Evolutionary conservation across 2,329 filamentous ascomycete genomes (phyloP), one percentile per base, ranked within the genome.

Genomic region (Penicillium sp.): DNA sequence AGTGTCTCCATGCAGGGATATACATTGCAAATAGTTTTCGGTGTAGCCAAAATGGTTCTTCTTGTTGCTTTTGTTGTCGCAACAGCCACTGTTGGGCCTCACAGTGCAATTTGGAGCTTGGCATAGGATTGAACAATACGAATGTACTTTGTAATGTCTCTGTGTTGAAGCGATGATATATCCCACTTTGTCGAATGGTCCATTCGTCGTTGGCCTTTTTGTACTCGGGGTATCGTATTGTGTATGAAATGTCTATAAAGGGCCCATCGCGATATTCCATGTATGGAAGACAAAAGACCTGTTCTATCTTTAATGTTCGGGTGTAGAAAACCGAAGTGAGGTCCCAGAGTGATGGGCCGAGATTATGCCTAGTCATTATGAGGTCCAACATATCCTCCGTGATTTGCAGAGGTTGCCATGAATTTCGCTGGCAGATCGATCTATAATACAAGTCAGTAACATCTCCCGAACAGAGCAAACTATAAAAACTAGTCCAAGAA

Each of bases 161-260:
- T 3, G 55, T 46, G 16, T 69, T 61, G 46, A 62, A 65, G 45
- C 62, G 65, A 18, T 72, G 69, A 47, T 68, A 71, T 18, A 72
- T 57, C 1, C 68, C 69, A 2, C 62, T 68, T 56, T 72, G 69
- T 4, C 70, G 66, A 21, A 68, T 64, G 0, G 64, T 59, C 67
- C 68, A 71, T 46, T 61, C 61, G 18, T 66, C 61, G 0, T 58
- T 49, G 1, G 47, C 55, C 3, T 48, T 24, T 43, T 66, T 67
- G 47, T 64, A 58, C 47, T 67, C 65, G 0, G 66, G 65, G 43
- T 71, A 71, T 45, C 64, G 66, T 8, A 69, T 51, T 11, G 62
- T 65, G 55, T 71, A 69, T 14, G 60, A 62, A 18, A 67, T 59
- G 26, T 67, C 65, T 46, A 59, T 56, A 6, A 49, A 47, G 5